phyloP scores from a whole-genome alignment of 2,329 filamentous ascomycete species.

The Gliomastix tumulicola region DNA sequence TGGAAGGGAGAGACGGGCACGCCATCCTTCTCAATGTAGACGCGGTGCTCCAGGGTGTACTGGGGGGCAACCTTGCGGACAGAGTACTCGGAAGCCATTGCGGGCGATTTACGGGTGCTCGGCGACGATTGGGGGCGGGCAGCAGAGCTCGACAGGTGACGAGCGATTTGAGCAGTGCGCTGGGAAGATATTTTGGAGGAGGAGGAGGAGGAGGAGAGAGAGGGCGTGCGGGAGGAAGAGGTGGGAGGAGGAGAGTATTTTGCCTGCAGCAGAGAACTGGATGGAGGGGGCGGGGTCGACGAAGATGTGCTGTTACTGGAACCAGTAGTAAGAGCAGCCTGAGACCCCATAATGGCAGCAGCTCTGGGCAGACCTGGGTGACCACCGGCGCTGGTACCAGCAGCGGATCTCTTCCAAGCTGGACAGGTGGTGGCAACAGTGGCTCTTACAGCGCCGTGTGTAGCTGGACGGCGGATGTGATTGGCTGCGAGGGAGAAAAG shows the following conservation, averaged over 20 bases:
- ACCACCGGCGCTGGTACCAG: no score
- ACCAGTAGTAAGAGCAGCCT: no score
- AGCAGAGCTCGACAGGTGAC: slow-evolving; percentile 38
- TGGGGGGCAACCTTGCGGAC: slow-evolving; percentile 82
- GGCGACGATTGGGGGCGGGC: slow-evolving; percentile 12
- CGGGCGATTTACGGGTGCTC: slow-evolving; percentile 7
- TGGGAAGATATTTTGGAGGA: slow-evolving; percentile 38
- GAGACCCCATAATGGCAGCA: no score
- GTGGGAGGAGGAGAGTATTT: slow-evolving; percentile 4
- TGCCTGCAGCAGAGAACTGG: neutral
- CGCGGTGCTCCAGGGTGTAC: slow-evolving; percentile 93
- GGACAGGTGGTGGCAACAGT: no score
- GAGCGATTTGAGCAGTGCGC: slow-evolving; percentile 47
- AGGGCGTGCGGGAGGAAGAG: slow-evolving; percentile 12
- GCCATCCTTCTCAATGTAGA: slow-evolving; percentile 98
- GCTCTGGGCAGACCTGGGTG: no score
- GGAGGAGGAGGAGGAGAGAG: slow-evolving; percentile 10
- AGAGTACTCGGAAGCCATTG: slow-evolving; percentile 61
- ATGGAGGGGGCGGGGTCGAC: slow-evolving; percentile 7
- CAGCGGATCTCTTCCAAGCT: no score
- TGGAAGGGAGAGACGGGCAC: slow-evolving; percentile 91
- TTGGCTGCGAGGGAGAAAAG: neutral
- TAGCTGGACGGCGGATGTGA: no score
- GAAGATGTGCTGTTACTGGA: no score
- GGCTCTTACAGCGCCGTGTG: no score